Percentiles rank a stretch among this genome's conserved stretches.
Evolutionary conservation across 1,139 yeast genomes (phyloP).

Genomic region (Schizosaccharomyces versatilis): DNA sequence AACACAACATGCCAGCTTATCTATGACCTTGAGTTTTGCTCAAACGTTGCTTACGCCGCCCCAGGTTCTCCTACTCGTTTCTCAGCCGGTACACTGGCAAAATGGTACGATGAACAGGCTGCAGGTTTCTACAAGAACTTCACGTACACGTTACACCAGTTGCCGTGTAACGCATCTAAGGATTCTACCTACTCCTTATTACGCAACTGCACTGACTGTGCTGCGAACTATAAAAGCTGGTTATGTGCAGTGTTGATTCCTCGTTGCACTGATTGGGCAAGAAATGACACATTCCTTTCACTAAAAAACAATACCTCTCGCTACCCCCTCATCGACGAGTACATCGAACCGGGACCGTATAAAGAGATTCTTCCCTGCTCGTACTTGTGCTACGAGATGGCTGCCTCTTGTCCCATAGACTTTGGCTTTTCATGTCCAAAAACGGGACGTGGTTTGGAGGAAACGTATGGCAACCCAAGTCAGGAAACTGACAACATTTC

Average conservation of each 20-base stretch:
- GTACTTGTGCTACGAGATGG: conserved; percentile 55
- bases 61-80: conserved; percentile 32
- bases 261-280: conserved; percentile 33
- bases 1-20: conserved; percentile 42
- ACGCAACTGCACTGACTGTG: conserved; percentile 52
- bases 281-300: conserved; percentile 26
- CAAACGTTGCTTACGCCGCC: conserved; percentile 66
- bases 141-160: conserved; percentile 50
- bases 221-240: conserved; percentile 59
- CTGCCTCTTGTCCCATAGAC: conserved; percentile 60
- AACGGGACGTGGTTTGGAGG: conserved; percentile 8
- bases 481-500: conserved; percentile 6
- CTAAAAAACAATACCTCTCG: conserved; percentile 37
- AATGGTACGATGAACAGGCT: conserved; percentile 45
- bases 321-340: conserved; percentile 33
- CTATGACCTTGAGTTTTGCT: conserved; percentile 55
- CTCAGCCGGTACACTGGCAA: conserved; percentile 20
- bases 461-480: conserved; percentile 10
- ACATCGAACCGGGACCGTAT: conserved; percentile 43
- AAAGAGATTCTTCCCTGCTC: conserved; percentile 73
- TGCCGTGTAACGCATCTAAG: conserved; percentile 52
- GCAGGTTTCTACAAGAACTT: conserved; percentile 37
- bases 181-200: conserved; percentile 51
- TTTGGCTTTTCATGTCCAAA: conserved; percentile 58
- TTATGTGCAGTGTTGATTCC: conserved; percentile 81